phyloP scores from a whole-genome alignment of 1,284 basidiomycete species.

The Ganoderma boninense region DNA sequence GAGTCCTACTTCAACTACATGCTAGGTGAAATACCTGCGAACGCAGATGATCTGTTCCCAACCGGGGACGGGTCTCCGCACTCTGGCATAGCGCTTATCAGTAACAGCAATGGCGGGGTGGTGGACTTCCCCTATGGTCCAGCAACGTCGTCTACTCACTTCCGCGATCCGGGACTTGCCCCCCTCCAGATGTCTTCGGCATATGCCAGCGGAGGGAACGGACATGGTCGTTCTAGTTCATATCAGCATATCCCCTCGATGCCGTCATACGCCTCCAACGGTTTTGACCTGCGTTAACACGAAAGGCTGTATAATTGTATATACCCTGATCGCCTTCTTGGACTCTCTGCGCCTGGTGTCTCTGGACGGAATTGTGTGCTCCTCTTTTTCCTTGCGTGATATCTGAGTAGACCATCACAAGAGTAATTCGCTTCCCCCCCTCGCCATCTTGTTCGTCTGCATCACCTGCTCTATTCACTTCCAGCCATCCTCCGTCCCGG shows the following conservation, averaged over 20 bases:
- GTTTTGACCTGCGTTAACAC: constrained; percentile 7
- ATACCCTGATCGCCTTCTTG: constrained; percentile 7
- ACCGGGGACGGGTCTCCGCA: constrained; percentile 6
- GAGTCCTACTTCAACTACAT: constrained; percentile 27
- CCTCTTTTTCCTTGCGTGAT: not conserved
- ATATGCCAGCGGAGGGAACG: not conserved
- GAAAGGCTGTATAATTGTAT: not conserved
- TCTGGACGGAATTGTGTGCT: constrained; percentile 4
- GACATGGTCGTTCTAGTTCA: constrained; percentile 1
- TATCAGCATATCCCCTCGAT: constrained; percentile 16
- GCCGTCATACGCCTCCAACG: constrained; percentile 5
- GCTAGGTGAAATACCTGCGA: constrained; percentile 16
- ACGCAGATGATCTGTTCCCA: constrained; percentile 18
- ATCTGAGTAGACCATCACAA: constrained; percentile 2
- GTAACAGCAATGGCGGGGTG: constrained; percentile 1
- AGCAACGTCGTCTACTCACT: not conserved
- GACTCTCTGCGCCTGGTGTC: constrained; percentile 4
- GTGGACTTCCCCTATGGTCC: constrained; percentile 13
- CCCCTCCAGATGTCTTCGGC: not conserved
- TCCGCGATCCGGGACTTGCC: constrained; percentile 16
- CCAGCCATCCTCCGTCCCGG: not conserved
- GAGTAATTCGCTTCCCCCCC: constrained; percentile 7
- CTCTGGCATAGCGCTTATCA: constrained; percentile 7
- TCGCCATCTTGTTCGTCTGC: not conserved
- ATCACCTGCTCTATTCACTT: not conserved